Evolutionary conservation across 2,329 filamentous ascomycete genomes (phyloP).

Genomic region (Tolypocladium album): DNA sequence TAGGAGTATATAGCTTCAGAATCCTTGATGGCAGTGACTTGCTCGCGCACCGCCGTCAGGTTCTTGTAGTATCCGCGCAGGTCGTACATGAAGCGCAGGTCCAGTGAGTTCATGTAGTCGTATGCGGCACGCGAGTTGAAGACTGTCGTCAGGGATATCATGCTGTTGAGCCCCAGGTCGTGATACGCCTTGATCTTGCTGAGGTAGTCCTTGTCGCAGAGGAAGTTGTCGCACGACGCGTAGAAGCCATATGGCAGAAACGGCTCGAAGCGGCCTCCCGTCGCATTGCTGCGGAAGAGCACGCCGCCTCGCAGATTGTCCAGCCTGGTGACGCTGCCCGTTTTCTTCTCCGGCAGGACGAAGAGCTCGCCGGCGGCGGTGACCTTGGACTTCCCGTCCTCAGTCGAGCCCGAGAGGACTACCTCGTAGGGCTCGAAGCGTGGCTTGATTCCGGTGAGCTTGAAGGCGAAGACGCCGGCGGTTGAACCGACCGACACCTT

Average conservation of each 20-base stretch:
- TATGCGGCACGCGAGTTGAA: constrained; percentile 24
- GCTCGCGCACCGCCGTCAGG: constrained; percentile 24
- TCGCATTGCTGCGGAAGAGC: constrained; percentile 24
- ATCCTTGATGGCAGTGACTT: constrained; percentile 28
- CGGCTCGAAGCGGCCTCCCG: constrained; percentile 23
- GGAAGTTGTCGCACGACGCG: constrained; percentile 30
- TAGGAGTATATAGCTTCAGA: constrained; percentile 31
- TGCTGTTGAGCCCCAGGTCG: constrained; percentile 30
- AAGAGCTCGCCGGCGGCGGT: constrained; percentile 24
- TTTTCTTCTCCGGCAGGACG: constrained; percentile 31
- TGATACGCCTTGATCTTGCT: constrained; percentile 21
- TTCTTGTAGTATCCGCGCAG: constrained; percentile 33
- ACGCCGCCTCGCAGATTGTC: constrained; percentile 34
- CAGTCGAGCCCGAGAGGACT: constrained; percentile 22
- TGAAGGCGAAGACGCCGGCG: constrained; percentile 24
- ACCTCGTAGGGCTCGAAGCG: constrained; percentile 26
- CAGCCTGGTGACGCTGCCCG: constrained; percentile 32
- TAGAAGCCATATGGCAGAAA: constrained; percentile 35
- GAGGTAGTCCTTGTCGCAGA: constrained; percentile 24
- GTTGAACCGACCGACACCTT: constrained; percentile 22
- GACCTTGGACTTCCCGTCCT: constrained; percentile 18
- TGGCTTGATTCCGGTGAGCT: constrained; percentile 22
- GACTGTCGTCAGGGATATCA: constrained; percentile 30
- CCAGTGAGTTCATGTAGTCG: constrained; percentile 25
- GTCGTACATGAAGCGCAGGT: constrained; percentile 33